Conservation (phyloP, 2,329 filamentous ascomycete genomes). For the Leptographium flavum region DNA sequence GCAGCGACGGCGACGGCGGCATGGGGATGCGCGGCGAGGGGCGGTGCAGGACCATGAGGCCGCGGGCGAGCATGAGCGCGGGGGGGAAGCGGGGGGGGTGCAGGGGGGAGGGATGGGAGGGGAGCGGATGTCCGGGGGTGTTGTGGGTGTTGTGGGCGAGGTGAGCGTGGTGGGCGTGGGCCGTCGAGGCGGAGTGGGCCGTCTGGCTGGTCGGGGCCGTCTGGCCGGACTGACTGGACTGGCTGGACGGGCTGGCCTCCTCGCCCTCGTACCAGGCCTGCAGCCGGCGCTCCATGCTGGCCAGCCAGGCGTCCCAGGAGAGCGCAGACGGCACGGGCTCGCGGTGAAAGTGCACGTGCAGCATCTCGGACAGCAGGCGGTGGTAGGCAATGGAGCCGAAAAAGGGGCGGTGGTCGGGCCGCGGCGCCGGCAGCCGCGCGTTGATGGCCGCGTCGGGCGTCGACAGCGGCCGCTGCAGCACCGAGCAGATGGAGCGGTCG, state of each 20-base stretch:
- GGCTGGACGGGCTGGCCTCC: too few species aligned
- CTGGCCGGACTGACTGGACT: too few species aligned
- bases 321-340: constrained; percentile 4
- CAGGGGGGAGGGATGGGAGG: not conserved
- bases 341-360: constrained; percentile 9
- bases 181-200: too few species aligned
- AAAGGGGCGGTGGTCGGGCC: not conserved
- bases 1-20: constrained; percentile 4
- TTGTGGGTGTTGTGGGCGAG: not conserved
- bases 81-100: not conserved
- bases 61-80: not conserved
- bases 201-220: too few species aligned
- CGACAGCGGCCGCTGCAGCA: constrained; percentile 8
- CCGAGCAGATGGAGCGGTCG: constrained; percentile 10
- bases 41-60: constrained; percentile 7
- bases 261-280: constrained; percentile 1
- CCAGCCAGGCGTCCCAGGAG: constrained; percentile 10
- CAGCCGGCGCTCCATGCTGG: constrained; percentile 6
- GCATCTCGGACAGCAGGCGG: constrained; percentile 7
- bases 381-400: constrained; percentile 5
- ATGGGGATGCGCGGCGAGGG: constrained; percentile 8
- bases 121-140: not conserved
- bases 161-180: too few species aligned
- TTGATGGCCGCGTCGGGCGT: constrained; percentile 8
- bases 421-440: not conserved